Base-by-base conservation (phyloP, 208 protist genomes). In the Porcisia hertigi region DNA sequence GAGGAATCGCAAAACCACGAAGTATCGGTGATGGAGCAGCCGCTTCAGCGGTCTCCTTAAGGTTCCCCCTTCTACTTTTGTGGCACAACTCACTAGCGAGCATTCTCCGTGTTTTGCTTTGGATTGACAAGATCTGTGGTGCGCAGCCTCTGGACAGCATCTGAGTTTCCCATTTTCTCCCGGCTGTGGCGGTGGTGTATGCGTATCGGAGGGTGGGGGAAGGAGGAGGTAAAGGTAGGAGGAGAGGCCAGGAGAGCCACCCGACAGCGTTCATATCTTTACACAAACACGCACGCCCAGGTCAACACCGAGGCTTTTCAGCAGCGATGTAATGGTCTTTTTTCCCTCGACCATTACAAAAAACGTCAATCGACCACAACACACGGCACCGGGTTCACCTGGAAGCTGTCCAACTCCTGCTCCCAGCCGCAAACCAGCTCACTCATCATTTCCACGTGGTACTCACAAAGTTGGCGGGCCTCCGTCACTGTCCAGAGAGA, bases 341-440 rank as follows among this genome's bases (percentile, higher is more conserved):
- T 34, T 5, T 49, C 1, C 23, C 41, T 34, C 63, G 16, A 2
- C 23, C 4, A 52, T 3, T 3, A 23, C 63, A 43, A 67, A 67
- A 67, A 36, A n/a, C 63, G 39, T 79, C 49, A 75, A 59, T 81
- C 62, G 41, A 97, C 54, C 25, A 82, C 59, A 11, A 91, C 85
- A 76, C 93, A 97, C 11, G 89, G 93, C 34, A 97, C 89, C 6
- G 93, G 90, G 80, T 90, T 95, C 36, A 91, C 82, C 18, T 82
- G 77, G 11, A 97, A 77, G 41, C 83, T 86, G 53, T 92, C 86
- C 23, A 94, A 64, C 25, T 88, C 81, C 71, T 85, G 53, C 45
- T 95, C 86, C 93, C 93, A 97, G 23, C 79, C 87, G 65, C 93
- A 97, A 47, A 97, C 87, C 43, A 84, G 76, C 0, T 67, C 58